A percentile compares a stretch with the other conserved stretches of the same genome.
Conservation (phyloP, 2,329 filamentous ascomycete genomes). For the Pseudocercospora eumusae region DNA sequence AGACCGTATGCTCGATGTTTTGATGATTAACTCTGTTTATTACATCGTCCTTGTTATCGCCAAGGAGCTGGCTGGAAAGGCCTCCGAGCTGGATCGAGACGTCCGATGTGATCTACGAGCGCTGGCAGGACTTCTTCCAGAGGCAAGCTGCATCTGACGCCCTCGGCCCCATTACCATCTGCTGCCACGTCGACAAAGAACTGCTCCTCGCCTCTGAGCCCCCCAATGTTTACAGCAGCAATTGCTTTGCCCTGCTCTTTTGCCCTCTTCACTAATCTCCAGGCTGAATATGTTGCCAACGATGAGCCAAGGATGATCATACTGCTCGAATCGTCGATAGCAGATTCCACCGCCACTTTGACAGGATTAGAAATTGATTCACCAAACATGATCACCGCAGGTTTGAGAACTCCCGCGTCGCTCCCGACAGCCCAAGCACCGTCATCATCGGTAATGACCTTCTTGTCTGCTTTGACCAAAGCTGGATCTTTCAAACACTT, state of each 20-base stretch:
- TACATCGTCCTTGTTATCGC: conserved; percentile 7
- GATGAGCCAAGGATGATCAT: conserved; percentile 84
- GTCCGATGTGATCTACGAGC: conserved; percentile 36
- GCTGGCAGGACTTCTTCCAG: conserved; percentile 45
- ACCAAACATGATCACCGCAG: conserved; percentile 94
- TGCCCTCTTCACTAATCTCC: conserved; percentile 81
- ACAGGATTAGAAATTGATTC: conserved; percentile 73
- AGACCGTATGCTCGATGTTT: background rate
- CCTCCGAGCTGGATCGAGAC: background rate
- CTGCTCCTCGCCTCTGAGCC: conserved; percentile 74
- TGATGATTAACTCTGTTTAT: background rate
- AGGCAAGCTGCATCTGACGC: conserved; percentile 45
- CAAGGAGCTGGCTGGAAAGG: conserved; percentile 8
- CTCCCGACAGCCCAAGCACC: conserved; percentile 68
- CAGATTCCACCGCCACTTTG: conserved; percentile 74
- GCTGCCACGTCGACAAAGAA: conserved; percentile 64
- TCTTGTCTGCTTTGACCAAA: conserved; percentile 56
- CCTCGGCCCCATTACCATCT: conserved; percentile 39
- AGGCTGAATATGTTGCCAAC: conserved; percentile 92
- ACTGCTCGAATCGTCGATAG: conserved; percentile 73
- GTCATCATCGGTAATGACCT: conserved; percentile 72
- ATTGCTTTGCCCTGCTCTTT: conserved; percentile 81
- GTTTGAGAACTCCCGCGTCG: conserved; percentile 78
- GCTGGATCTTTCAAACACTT: conserved; percentile 63
- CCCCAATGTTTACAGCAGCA: conserved; percentile 81